These are phyloP conservation scores for Globisporangium echinulatum DNA, from an alignment of 352 stramenopile genomes.

Conservation along the genomic window DNA sequence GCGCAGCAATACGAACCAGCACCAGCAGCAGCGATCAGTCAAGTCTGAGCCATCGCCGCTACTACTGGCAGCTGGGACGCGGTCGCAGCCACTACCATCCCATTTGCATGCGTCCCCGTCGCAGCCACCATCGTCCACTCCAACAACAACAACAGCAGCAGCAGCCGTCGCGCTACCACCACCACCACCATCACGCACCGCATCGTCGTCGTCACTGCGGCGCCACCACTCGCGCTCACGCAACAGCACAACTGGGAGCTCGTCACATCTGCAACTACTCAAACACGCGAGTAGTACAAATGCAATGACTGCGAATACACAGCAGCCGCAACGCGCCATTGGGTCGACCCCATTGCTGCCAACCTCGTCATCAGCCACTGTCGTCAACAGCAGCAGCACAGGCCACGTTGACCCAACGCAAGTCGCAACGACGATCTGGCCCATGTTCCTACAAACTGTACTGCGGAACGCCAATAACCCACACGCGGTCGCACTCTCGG, in stretches of 20 bases:
- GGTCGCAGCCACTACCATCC: not conserved
- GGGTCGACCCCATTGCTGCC: too few species aligned
- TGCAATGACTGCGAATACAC: too few species aligned
- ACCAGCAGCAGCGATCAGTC: not conserved
- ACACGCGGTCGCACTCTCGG: constrained; percentile 10
- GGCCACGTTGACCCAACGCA: constrained; percentile 8
- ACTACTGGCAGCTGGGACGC: too few species aligned
- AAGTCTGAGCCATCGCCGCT: not conserved
- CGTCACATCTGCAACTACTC: constrained; percentile 2
- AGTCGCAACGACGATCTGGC: constrained; percentile 8
- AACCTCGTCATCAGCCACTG: too few species aligned
- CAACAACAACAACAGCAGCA: not conserved
- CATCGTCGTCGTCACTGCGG: not conserved
- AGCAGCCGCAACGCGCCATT: too few species aligned
- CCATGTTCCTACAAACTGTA: constrained; percentile 14
- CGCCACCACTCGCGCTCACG: constrained; percentile 8
- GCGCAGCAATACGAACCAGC: constrained; percentile 2
- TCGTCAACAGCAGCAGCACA: constrained; percentile 2
- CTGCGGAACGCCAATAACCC: constrained; percentile 10
- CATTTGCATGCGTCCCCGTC: not conserved
- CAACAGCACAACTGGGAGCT: constrained; percentile 9
- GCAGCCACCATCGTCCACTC: not conserved
- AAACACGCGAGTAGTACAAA: not conserved
- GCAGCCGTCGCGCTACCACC: not conserved
- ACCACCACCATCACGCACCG: not conserved